phyloP scores from a whole-genome alignment of 2,329 filamentous ascomycete genomes.

The Mycosphaerella sp. region DNA sequence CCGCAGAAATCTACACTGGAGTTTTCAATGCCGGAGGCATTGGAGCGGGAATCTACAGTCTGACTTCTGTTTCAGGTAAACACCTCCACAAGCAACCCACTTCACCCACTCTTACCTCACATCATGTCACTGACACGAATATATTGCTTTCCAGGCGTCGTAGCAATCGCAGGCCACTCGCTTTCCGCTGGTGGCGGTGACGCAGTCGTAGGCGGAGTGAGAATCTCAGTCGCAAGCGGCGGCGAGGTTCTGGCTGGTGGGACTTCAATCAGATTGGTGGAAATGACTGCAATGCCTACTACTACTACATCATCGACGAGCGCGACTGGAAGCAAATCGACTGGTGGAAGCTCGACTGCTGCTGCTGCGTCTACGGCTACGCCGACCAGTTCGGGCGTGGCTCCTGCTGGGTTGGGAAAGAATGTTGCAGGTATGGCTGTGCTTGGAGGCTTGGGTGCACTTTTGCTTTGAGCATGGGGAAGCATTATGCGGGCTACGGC shows the following conservation, averaged over 20 bases:
- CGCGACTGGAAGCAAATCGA: neutral
- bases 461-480: constrained; percentile 12
- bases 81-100: neutral
- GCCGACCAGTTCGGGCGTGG: constrained; percentile 1
- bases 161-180: constrained; percentile 19
- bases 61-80: constrained; percentile 3
- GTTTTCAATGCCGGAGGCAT: constrained; percentile 1
- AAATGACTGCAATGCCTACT: neutral
- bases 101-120: neutral
- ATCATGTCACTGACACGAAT: neutral
- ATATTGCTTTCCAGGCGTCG: neutral
- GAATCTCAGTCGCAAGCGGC: constrained; percentile 10
- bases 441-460: constrained; percentile 15
- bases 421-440: constrained; percentile 8
- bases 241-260: constrained; percentile 11
- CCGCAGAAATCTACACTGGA: constrained; percentile 4
- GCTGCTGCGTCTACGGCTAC: neutral
- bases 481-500: neutral
- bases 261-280: constrained; percentile 7
- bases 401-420: neutral
- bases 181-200: constrained; percentile 14
- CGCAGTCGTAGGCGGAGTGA: constrained; percentile 15
- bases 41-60: neutral
- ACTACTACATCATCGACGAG: neutral
- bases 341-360: neutral